Evolutionary conservation across 1,139 yeast species (phyloP).

Genomic region (Nakaseomyces delphensis): DNA sequence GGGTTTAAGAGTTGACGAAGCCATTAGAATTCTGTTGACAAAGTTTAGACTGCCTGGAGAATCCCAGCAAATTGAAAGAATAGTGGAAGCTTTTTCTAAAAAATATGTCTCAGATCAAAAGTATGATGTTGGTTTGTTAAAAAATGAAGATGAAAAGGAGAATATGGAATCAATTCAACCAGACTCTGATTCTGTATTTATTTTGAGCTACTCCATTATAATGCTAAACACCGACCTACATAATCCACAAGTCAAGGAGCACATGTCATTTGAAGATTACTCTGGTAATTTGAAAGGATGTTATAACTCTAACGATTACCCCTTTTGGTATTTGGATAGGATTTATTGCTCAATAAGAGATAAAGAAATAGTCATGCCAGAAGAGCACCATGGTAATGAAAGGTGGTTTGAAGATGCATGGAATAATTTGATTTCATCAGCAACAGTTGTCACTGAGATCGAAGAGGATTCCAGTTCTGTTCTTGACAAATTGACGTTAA

Average conservation of each 20-base stretch:
- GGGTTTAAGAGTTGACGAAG: slow-evolving; percentile 83
- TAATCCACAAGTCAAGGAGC: slow-evolving; percentile 70
- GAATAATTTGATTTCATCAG: slow-evolving; percentile 68
- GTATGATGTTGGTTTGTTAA: slow-evolving; percentile 28
- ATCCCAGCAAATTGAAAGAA: slow-evolving; percentile 88
- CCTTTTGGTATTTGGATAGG: slow-evolving; percentile 72
- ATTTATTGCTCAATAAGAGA: slow-evolving; percentile 75
- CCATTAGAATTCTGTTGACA: slow-evolving; percentile 70
- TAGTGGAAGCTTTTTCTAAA: slow-evolving; percentile 78
- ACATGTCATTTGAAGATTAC: slow-evolving; percentile 82
- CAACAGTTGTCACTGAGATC: slow-evolving; percentile 30
- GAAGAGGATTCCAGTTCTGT: slow-evolving; percentile 20
- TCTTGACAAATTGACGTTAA: slow-evolving; percentile 24
- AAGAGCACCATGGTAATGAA: slow-evolving; percentile 78
- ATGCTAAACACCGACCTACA: slow-evolving; percentile 73
- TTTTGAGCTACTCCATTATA: slow-evolving; percentile 65
- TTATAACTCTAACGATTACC: slow-evolving; percentile 65
- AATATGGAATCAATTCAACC: slow-evolving; percentile 46
- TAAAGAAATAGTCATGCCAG: slow-evolving; percentile 94
- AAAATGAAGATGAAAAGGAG: slow-evolving; percentile 21
- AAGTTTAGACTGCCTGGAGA: slow-evolving; percentile 94
- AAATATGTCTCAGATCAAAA: slow-evolving; percentile 60
- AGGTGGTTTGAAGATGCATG: slow-evolving; percentile 92
- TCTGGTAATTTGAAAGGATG: slow-evolving; percentile 74
- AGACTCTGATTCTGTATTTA: slow-evolving; percentile 63